Base-by-base conservation (phyloP, 2,329 filamentous ascomycete genomes). In the Thielaviopsis punctulata region DNA sequence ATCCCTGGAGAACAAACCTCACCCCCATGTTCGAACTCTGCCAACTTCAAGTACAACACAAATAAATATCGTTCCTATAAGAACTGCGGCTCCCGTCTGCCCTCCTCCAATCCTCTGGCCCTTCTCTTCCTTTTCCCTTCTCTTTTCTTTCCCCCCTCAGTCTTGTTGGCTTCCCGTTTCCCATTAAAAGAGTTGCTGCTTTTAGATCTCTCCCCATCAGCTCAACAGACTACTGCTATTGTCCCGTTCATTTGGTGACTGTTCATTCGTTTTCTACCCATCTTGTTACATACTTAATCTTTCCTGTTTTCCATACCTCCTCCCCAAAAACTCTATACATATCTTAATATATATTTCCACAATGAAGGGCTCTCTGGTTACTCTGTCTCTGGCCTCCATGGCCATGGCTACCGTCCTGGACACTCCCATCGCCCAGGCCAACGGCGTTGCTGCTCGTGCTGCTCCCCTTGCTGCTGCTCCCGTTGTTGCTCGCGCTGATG, bases 301-400 rank as follows among this genome's bases (percentile, higher is more conserved):
- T 30, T 30, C 18, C 24, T 45, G 36, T 24, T 23, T 45, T 52
- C 18, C 49, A 48, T 46, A 45, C 45, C 48, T 36, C 30, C 51
- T 39, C 30, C 30, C 15, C 52, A 48, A 48, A 39, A 22, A 6
- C 15, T 45, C 45, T 52, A 45, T 49, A 45, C 27, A 45, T 41
- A 18, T 22, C 23, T 21, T 22, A 12, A 19, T 49, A n/a, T n/a
- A n/a, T n/a, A n/a, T n/a, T n/a, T n/a, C n/a, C 45, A 55, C 44
- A 36, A 55, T 55, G 53, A 55, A 55, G 53, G 53, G 53, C 25
- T 55, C 53, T 52, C 19, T 55, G 18, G 48, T 52, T 24, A 51
- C 53, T 52, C 33, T 55, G 36, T 55, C 53, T 41, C 39, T 55
- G 53, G 53, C 53, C 52, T 49, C 53, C 21, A 51, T 55, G 49